phyloP scores from a whole-genome alignment of 2,329 filamentous ascomycete species.

The Calonectria crousiana region DNA sequence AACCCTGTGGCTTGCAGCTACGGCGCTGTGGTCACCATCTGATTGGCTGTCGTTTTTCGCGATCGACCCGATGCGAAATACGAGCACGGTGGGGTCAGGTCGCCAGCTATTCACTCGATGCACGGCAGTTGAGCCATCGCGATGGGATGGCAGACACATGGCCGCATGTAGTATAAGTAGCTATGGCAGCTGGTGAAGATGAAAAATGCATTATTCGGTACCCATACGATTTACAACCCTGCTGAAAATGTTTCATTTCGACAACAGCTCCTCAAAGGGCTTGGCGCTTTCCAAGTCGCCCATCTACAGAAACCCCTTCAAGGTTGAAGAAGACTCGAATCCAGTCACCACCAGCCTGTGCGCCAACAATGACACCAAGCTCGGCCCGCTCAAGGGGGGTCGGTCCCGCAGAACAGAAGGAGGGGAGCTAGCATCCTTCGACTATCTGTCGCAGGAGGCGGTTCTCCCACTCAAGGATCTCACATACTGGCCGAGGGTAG shows the following conservation, averaged over 20 bases:
- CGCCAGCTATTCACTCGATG: neutral
- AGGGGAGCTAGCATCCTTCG: constrained; percentile 28
- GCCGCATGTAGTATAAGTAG: neutral
- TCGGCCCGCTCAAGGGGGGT: constrained; percentile 13
- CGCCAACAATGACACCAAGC: constrained; percentile 22
- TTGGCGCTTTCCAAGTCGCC: neutral
- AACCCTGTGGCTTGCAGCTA: constrained; percentile 10
- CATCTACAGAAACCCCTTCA: neutral
- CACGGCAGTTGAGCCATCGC: neutral
- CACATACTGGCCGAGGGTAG: constrained; percentile 37
- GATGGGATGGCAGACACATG: neutral
- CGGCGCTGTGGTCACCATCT: neutral
- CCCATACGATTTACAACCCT: neutral
- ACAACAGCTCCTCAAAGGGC: neutral
- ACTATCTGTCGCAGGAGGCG: constrained; percentile 32
- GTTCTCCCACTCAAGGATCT: constrained; percentile 36
- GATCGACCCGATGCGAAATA: constrained; percentile 11
- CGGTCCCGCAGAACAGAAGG: neutral
- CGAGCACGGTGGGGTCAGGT: neutral
- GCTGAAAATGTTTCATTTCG: neutral
- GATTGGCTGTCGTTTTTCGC: constrained; percentile 7
- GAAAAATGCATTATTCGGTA: neutral
- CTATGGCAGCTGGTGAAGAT: neutral
- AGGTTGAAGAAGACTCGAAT: neutral
- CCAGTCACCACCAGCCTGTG: neutral